phyloP scores from a whole-genome alignment of 78 protist species.

The Dictyostelium purpureum region DNA sequence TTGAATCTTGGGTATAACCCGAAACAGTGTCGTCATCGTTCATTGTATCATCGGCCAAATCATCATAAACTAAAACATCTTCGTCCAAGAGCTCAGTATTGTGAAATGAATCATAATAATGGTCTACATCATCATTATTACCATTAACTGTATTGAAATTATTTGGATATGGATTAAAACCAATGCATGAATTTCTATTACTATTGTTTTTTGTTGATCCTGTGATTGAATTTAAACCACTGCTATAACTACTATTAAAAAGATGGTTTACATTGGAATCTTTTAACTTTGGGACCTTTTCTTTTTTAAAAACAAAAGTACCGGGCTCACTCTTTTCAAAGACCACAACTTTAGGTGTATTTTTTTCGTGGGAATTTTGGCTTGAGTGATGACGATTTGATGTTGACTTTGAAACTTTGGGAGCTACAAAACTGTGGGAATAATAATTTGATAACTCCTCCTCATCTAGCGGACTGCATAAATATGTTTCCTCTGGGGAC shows the following conservation, averaged over 20 bases:
- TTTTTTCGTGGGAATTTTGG: not conserved
- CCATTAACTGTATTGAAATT: not conserved
- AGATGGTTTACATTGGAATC: not conserved
- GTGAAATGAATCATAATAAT: not conserved
- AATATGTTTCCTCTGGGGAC: constrained; percentile 44
- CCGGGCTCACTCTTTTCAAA: constrained; percentile 20
- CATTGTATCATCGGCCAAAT: not conserved
- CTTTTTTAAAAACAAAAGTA: constrained; percentile 19
- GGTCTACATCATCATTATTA: not conserved
- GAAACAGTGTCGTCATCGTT: not conserved
- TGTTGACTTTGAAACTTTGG: not conserved
- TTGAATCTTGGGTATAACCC: not conserved
- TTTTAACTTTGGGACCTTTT: constrained; percentile 5
- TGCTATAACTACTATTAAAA: not conserved
- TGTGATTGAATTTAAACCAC: not conserved
- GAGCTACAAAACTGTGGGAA: not conserved
- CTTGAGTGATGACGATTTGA: too few species aligned
- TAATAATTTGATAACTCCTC: constrained; percentile 28
- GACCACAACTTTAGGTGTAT: constrained; percentile 1
- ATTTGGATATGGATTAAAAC: not conserved
- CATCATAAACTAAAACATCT: not conserved
- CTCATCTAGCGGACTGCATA: constrained; percentile 21
- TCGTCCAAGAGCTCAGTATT: not conserved
- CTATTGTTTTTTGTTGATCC: not conserved
- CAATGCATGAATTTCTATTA: not conserved